These are phyloP conservation scores for Sclerotiophoma versabilis DNA, from an alignment of 2,329 filamentous ascomycete species.

Conservation along the genomic window DNA sequence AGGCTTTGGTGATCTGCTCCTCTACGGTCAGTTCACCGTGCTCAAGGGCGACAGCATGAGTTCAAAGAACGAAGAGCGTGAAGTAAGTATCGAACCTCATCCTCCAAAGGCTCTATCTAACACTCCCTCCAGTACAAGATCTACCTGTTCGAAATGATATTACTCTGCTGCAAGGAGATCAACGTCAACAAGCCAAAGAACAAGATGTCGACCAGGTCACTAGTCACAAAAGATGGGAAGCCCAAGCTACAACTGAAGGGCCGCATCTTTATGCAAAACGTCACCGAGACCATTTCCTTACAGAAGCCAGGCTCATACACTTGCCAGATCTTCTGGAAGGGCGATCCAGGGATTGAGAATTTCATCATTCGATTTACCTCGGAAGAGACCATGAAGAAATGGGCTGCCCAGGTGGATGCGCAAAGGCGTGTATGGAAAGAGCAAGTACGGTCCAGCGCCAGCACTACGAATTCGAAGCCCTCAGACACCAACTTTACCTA, in stretches of 20 bases:
- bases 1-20: slow-evolving; percentile 85
- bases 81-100: slow-evolving; percentile 62
- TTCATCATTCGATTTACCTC: slow-evolving; percentile 94
- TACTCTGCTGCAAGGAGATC: slow-evolving; percentile 96
- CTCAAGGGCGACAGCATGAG: slow-evolving; percentile 80
- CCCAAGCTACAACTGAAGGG: slow-evolving; percentile 86
- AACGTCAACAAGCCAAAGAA: slow-evolving; percentile 81
- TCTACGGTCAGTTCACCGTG: slow-evolving; percentile 91
- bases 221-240: slow-evolving; percentile 76
- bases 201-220: slow-evolving; percentile 71
- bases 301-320: slow-evolving; percentile 91
- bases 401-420: slow-evolving; percentile 78
- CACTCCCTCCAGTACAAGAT: slow-evolving; percentile 80
- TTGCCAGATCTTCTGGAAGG: slow-evolving; percentile 98
- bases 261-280: slow-evolving; percentile 98
- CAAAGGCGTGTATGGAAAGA: slow-evolving; percentile 68
- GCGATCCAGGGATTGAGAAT: slow-evolving; percentile 92
- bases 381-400: slow-evolving; percentile 92
- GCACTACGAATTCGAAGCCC: slow-evolving; percentile 58
- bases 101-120: neutral
- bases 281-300: slow-evolving; percentile 89
- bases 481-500: slow-evolving; percentile 80
- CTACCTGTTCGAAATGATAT: slow-evolving; percentile 93
- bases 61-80: slow-evolving; percentile 83
- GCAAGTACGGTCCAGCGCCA: slow-evolving; percentile 59